Conservation (phyloP, 768 basidiomycete species). For the Tylopilus sp. region DNA sequence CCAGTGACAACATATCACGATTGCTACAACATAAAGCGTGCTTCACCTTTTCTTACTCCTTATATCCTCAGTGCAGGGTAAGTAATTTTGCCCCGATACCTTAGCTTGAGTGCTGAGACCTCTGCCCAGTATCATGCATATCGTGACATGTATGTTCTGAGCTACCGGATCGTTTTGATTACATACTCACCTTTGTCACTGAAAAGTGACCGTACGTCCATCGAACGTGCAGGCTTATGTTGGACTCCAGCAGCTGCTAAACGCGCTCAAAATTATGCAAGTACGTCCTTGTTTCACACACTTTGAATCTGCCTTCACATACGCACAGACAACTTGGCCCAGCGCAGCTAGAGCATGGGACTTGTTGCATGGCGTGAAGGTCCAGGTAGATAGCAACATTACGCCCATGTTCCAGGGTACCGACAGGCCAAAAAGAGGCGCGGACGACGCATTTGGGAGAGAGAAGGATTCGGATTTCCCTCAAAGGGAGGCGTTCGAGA, state of each 20-base stretch:
- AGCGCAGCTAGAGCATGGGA: conserved; percentile 65
- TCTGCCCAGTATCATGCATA: conserved; percentile 67
- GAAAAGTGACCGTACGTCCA: conserved; percentile 65
- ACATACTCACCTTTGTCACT: conserved; percentile 11
- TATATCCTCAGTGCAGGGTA: conserved; percentile 73
- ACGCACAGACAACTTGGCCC: conserved; percentile 60
- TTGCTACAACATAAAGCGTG: conserved; percentile 55
- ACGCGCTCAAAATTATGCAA: conserved; percentile 64
- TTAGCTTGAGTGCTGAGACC: not conserved
- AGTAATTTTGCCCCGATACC: conserved; percentile 24
- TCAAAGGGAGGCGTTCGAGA: conserved; percentile 40
- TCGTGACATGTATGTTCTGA: conserved; percentile 56
- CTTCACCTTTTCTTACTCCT: conserved; percentile 64
- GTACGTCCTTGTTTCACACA: conserved; percentile 34
- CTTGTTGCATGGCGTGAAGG: conserved; percentile 62
- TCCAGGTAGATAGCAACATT: conserved; percentile 43
- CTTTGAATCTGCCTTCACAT: conserved; percentile 10
- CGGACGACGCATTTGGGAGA: conserved; percentile 61
- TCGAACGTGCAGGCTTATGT: conserved; percentile 66
- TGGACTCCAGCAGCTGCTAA: conserved; percentile 61
- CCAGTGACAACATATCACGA: conserved; percentile 56
- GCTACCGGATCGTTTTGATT: not conserved
- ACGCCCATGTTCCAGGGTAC: conserved; percentile 35
- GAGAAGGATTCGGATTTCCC: conserved; percentile 47
- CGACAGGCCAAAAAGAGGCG: conserved; percentile 54